Evolutionary conservation across 805 yeast species (phyloP), one percentile per base, ranked within the genome.

Genomic region (Candida germanica): DNA sequence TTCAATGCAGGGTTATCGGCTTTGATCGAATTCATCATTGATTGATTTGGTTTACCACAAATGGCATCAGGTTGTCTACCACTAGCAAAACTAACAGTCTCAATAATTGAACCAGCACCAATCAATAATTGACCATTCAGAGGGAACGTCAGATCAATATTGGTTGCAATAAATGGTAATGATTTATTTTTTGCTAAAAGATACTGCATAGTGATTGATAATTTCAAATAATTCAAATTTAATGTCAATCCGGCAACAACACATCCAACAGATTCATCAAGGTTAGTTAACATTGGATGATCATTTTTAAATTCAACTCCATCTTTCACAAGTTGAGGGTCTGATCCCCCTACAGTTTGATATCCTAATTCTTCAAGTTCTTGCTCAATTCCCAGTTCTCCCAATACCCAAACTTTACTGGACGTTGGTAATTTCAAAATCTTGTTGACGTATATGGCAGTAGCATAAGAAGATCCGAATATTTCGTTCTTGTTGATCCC

Each of bases 111-210:
- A 1, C 98, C 98, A 1, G 98, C 98, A 20, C 98, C 98, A 13
- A 96, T 95, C 33, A 93, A 72, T 32, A 86, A 74, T 49, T 77
- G 69, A 1, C 95, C 96, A 59, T 85, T 81, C 40, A 84, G 77
- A 2, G 98, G 98, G 67, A 80, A 93, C 0, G 98, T 93, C 1
- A 96, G 83, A 59, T 93, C 98, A 28, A 86, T 85, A 58, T 93
- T 93, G 4, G 98, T 93, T 15, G 97, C 98, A 45, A 93, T 69
- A 59, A 87, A 93, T 21, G 80, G 74, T 3, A 87, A 69, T 2
- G 71, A 66, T 33, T 80, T 79, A 40, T 64, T 47, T 40, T 66
- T 63, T 39, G 80, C 75, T 43, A 72, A 68, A 33, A 93, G 67
- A 50, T 93, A 89, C 51, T 87, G 89, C 66, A 89, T 70, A 5